Base-by-base conservation (phyloP, 2,329 filamentous ascomycete species). In the Tolypocladium endophyticum region DNA sequence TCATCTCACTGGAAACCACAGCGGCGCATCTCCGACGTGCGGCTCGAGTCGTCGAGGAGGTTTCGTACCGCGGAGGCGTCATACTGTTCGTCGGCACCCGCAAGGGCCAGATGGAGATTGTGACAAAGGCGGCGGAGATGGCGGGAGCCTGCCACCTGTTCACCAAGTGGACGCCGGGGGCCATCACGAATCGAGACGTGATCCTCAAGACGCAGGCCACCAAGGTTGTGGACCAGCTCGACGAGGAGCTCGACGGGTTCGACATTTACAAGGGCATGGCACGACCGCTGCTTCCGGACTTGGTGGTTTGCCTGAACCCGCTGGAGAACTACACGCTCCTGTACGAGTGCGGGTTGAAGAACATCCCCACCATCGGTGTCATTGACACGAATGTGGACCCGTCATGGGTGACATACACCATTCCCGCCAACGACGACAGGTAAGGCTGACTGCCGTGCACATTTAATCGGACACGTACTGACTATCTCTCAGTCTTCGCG, bases 401-500 rank as follows among this genome's bases (percentile, higher is more conserved):
- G 0, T 90, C 90, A 0, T 93, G 90, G 85, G 92, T 97, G 57
- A 97, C 94, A 4, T 99, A 99, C 71, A 89, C 90, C 18, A 97
- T 99, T 66, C 94, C 94, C 2, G 91, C 91, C 57, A 99, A 99
- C 73, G 94, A 99, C 71, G 94, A 99, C 80, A 92, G 87, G 88
- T 90, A 73, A 70, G 80, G 72, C 54, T 43, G 6, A 20, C 8
- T 5, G 25, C 18, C 18, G 36, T 5, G 25, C 11, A 23, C 12
- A 4, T 14, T 12, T 28, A 9, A 14, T 16, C 9, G 55, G 35
- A 36, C 35, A 36, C 12, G 33, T 58, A 52, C 71, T 76, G 65
- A 73, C 59, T 23, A 38, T 35, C 14, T 43, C 1, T 1, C 57
- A 96, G 92, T 83, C 75, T 96, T 65, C 88, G 94, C 62, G 87